These are phyloP conservation scores for Suillus sp. DNA, from an alignment of 768 basidiomycete species.

Conservation along the genomic window DNA sequence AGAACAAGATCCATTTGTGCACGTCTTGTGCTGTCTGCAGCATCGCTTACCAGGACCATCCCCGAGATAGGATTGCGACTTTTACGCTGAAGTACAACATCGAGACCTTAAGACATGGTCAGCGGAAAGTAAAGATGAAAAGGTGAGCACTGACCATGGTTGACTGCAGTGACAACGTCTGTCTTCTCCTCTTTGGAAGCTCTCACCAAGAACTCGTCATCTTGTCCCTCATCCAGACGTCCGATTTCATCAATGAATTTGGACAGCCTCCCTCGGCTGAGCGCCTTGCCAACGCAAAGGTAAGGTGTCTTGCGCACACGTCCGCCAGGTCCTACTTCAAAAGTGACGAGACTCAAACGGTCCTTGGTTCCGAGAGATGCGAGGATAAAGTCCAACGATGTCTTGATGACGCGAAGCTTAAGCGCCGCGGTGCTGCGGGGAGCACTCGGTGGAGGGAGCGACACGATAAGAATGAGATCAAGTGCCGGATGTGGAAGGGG, in stretches of 20 bases:
- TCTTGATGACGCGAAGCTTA: constrained; percentile 86
- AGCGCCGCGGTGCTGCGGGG: constrained; percentile 79
- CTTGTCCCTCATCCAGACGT: constrained; percentile 42
- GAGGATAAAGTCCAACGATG: constrained; percentile 84
- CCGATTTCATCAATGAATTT: constrained; percentile 79
- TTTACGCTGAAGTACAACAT: constrained; percentile 94
- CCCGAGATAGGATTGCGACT: constrained; percentile 87
- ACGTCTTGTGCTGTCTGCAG: constrained; percentile 86
- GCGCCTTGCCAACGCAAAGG: constrained; percentile 66
- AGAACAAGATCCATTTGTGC: constrained; percentile 99
- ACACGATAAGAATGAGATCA: constrained; percentile 91
- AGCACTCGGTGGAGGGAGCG: constrained; percentile 74
- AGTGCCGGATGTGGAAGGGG: constrained; percentile 85
- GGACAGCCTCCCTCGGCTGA: constrained; percentile 68
- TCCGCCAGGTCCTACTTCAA: constrained; percentile 84
- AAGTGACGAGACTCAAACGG: constrained; percentile 88
- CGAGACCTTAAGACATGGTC: constrained; percentile 59
- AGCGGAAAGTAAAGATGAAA: neutral
- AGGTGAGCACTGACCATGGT: constrained; percentile 63
- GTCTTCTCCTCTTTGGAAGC: constrained; percentile 90
- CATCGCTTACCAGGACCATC: constrained; percentile 91
- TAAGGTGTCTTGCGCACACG: constrained; percentile 93
- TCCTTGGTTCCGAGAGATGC: constrained; percentile 77
- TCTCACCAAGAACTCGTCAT: constrained; percentile 67
- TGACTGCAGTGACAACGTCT: constrained; percentile 98